phyloP scores from a whole-genome alignment of 345 rosid species.

The Rhizophora apiculata region DNA sequence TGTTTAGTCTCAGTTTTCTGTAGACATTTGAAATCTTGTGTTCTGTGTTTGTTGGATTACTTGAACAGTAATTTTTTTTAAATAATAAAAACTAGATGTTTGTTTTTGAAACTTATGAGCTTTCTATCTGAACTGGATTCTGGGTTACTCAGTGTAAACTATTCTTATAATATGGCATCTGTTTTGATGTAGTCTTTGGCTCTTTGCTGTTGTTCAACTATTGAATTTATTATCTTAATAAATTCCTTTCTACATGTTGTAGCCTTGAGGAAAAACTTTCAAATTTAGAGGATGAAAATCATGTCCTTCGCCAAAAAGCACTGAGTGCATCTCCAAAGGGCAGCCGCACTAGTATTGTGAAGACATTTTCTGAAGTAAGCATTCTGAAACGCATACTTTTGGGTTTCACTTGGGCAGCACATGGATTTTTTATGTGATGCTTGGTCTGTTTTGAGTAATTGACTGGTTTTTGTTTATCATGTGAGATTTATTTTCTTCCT shows the following conservation, averaged over 20 bases:
- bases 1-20: not conserved
- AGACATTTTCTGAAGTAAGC: slow-evolving; percentile 67
- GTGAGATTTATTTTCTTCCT: not conserved
- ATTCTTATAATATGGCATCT: not conserved
- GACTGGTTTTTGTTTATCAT: not conserved
- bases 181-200: not conserved
- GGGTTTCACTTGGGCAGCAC: not conserved
- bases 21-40: not conserved
- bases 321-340: slow-evolving; percentile 51
- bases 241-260: slow-evolving; percentile 12
- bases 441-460: not conserved
- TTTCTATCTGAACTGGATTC: not conserved
- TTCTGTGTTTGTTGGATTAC: not conserved
- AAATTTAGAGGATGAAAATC: slow-evolving; percentile 80
- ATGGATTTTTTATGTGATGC: not conserved
- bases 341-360: slow-evolving; percentile 39
- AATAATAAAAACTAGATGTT: not conserved
- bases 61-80: not conserved
- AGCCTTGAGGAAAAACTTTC: slow-evolving; percentile 79
- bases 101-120: not conserved
- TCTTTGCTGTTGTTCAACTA: not conserved
- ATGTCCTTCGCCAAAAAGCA: slow-evolving; percentile 71
- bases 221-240: not conserved
- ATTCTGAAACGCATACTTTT: not conserved
- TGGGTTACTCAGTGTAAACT: not conserved